Base-by-base conservation (phyloP, 2,329 filamentous ascomycete species). In the Daldinia sp. region DNA sequence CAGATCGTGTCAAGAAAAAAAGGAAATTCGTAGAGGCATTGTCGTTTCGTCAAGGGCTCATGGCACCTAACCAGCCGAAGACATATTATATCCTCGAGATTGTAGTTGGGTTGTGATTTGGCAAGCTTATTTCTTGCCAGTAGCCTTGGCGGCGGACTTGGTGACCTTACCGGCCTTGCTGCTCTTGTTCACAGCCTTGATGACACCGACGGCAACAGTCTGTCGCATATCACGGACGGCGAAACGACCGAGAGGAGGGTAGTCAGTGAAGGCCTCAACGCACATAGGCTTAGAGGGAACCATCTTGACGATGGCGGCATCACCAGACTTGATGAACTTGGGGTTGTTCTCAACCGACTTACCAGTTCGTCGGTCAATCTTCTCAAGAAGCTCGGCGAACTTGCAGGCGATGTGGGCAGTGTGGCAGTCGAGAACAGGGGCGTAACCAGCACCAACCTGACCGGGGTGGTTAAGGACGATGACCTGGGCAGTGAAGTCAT, bases 251-350 rank as follows among this genome's bases (percentile, higher is more conserved):
- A 99, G 94, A 85, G 96, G 96, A 81, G 96, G 95, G 90, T 98
- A 99, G 83, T 98, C 94, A 81, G 94, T 98, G 94, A 98, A 99
- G 79, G 96, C 88, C 93, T 99, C 96, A 86, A 99, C 96, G 86
- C 96, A 99, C 96, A 99, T 99, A 84, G 96, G 96, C 94, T 99
- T 99, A 89, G 95, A 98, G 84, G 96, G 96, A 89, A 98, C 83
- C 96, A 99, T 98, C 94, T 98, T 98, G 89, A 99, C 96, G 88
- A 99, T 99, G 85, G 95, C 95, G 78, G 96, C 95, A 85, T 99
- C 96, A 92, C 96, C 96, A 81, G 95, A 98, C 94, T 99, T 99
- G 93, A 99, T 94, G 92, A 98, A 98, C 92, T 99, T 99, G 87
- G 96, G 96, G 81, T 82, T 83, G 84, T 88, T 82, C 87, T 99